phyloP scores from a whole-genome alignment of 257 asterid species.

The Solanum acaule region DNA sequence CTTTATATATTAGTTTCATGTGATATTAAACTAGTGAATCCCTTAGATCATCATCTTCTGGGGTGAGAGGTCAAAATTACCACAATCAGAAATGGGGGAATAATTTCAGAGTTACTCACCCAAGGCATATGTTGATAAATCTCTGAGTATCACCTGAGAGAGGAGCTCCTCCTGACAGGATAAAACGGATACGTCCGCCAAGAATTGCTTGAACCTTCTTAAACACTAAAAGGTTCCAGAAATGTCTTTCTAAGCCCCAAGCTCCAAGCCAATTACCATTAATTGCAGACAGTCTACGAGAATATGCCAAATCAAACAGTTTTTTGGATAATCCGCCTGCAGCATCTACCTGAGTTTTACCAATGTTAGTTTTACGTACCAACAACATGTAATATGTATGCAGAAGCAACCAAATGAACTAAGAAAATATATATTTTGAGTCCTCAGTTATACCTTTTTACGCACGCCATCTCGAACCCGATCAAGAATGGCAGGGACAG shows the following conservation, averaged over 20 bases:
- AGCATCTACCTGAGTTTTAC: conserved; percentile 63
- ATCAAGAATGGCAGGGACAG: conserved; percentile 97
- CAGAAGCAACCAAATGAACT: neutral
- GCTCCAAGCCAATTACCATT: conserved; percentile 99
- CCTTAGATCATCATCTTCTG: neutral
- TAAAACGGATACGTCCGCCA: conserved; percentile 91
- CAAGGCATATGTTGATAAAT: conserved; percentile 91
- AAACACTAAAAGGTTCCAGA: conserved; percentile 85
- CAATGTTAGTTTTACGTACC: neutral
- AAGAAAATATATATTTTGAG: neutral
- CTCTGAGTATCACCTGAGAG: conserved; percentile 93
- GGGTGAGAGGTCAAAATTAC: neutral
- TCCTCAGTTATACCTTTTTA: conserved; percentile 52
- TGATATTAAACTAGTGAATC: neutral
- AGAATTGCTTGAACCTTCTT: conserved; percentile 85
- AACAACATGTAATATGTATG: neutral
- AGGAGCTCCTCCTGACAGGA: conserved; percentile 97
- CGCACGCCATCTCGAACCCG: conserved; percentile 98
- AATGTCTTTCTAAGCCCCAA: conserved; percentile 84
- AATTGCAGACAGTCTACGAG: conserved; percentile 71
- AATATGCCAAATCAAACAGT: conserved; percentile 79
- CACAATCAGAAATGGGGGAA: neutral
- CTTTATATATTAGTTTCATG: neutral
- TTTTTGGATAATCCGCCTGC: conserved; percentile 77
- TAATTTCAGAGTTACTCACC: conserved; percentile 38